These are phyloP conservation scores for Penicillium sp. DNA, from an alignment of 2,329 filamentous ascomycete species.

Conservation along the genomic window DNA sequence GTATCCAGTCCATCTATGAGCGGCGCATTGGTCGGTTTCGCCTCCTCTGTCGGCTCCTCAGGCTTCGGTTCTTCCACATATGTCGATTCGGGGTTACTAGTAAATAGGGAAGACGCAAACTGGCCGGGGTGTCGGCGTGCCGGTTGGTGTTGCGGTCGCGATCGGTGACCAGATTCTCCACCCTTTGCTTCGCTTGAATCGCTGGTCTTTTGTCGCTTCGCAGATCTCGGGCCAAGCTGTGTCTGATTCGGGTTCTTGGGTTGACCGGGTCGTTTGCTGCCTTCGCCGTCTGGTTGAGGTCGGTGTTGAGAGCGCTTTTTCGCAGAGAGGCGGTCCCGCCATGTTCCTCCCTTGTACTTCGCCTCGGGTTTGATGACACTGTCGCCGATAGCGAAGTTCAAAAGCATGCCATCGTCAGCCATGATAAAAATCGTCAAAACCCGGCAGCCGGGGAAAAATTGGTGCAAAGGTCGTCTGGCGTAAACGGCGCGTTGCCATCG, in stretches of 20 bases:
- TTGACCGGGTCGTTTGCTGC: slow-evolving; percentile 18
- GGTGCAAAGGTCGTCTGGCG: slow-evolving; percentile 9
- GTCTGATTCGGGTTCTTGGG: slow-evolving; percentile 41
- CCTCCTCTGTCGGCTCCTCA: slow-evolving; percentile 50
- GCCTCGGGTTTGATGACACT: slow-evolving; percentile 64
- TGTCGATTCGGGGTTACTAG: slow-evolving; percentile 78
- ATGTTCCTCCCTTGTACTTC: slow-evolving; percentile 84
- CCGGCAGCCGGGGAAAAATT: slow-evolving; percentile 6
- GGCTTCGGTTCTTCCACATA: slow-evolving; percentile 51
- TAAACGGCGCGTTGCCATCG: slow-evolving; percentile 18
- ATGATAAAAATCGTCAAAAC: slow-evolving; percentile 53
- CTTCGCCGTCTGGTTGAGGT: slow-evolving; percentile 24
- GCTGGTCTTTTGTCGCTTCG: slow-evolving; percentile 48
- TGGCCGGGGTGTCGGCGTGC: slow-evolving; percentile 56
- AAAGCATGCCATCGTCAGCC: slow-evolving; percentile 92
- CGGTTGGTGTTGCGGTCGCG: slow-evolving; percentile 33
- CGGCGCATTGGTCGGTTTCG: slow-evolving; percentile 85
- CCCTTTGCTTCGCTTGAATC: slow-evolving; percentile 23
- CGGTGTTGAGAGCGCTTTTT: slow-evolving; percentile 68
- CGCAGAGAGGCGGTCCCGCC: slow-evolving; percentile 84
- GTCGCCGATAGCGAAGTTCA: slow-evolving; percentile 85
- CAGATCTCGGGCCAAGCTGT: slow-evolving; percentile 36
- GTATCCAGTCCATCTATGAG: slow-evolving; percentile 80
- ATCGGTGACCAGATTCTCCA: slow-evolving; percentile 15
- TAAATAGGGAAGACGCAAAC: slow-evolving; percentile 89